phyloP scores from a whole-genome alignment of 2,329 filamentous ascomycete species.

The Penicillium sp. region DNA sequence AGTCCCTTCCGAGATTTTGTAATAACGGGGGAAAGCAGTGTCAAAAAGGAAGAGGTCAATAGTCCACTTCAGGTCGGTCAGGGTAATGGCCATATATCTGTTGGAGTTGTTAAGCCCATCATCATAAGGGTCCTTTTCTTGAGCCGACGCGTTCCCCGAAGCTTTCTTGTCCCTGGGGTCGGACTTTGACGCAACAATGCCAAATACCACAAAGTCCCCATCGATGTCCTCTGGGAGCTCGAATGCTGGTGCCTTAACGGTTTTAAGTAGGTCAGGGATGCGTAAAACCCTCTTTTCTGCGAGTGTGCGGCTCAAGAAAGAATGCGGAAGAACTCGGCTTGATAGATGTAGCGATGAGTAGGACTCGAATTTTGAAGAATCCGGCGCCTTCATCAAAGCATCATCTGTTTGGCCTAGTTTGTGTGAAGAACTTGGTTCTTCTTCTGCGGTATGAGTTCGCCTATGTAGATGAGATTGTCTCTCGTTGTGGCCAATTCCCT shows the following conservation, averaged over 20 bases:
- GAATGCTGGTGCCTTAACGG: constrained; percentile 80
- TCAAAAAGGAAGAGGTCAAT: constrained; percentile 91
- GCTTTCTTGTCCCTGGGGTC: constrained; percentile 66
- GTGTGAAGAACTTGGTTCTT: constrained; percentile 17
- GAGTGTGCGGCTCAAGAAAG: constrained; percentile 74
- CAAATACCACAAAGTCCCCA: constrained; percentile 85
- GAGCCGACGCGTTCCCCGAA: constrained; percentile 37
- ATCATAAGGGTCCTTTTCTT: constrained; percentile 48
- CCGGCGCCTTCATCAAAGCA: constrained; percentile 36
- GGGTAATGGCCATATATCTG: constrained; percentile 89
- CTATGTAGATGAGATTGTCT: constrained; percentile 24
- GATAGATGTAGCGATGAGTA: constrained; percentile 84
- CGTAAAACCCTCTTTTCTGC: constrained; percentile 73
- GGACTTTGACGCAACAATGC: constrained; percentile 84
- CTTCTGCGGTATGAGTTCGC: constrained; percentile 27
- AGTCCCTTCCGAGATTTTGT: constrained; percentile 90
- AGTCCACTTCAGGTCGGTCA: constrained; percentile 88
- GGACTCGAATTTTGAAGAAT: constrained; percentile 71
- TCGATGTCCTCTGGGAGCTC: constrained; percentile 75
- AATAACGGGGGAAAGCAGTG: constrained; percentile 85
- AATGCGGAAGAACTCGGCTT: constrained; percentile 78
- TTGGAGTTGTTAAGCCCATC: constrained; percentile 59
- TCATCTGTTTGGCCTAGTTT: constrained; percentile 24
- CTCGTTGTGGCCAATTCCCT: constrained; percentile 14
- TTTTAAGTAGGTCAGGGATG: constrained; percentile 76